Base-by-base conservation (phyloP, 768 basidiomycete species). In the button mushroom (Agaricus bisporus) region DNA sequence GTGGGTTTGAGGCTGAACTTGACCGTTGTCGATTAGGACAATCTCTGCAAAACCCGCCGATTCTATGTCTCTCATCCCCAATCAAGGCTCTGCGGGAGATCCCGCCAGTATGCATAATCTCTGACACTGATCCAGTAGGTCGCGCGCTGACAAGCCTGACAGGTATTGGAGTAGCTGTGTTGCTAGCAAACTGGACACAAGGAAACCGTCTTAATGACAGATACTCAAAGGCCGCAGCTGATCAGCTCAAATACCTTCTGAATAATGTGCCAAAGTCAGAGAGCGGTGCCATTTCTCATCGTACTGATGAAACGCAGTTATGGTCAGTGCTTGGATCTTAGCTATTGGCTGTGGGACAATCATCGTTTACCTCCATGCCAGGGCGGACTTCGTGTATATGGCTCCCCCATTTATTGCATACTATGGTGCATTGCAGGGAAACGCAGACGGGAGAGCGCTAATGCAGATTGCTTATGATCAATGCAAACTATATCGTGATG, bases 351-450 rank as follows among this genome's bases (percentile, higher is more conserved):
- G 29, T n/a, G 29, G 18, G 5, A 11, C 8, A 15, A 43, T 26
- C 18, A 12, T 28, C 18, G 17, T 15, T 39, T 2, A 42, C 8
- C 25, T n/a, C 14, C 35, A 14, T 46, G 46, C 45, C 54, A 81
- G 81, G 81, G 67, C 80, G 37, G 80, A 82, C 61, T 83, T 77
- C 56, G 66, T 80, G 3, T 82, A 78, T 65, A 83, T 82, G 83
- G 80, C 70, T 1, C 81, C 82, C 12, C 81, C 82, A 2, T 85
- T 85, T 63, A 75, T 86, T 47, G 83, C 85, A 18, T 85, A 85
- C 64, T 83, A 71, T 57, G 84, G 82, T 15, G 74, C 74, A 4
- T 59, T 79, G n/a, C 58, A 73, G 60, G 68, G 69, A 17, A 73
- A 70, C 51, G 51, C 66, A 39, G 56, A 50, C 15, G 69, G 71